Evolutionary conservation across 768 basidiomycete species (phyloP).

Genomic region (Auriscalpium orientale): DNA sequence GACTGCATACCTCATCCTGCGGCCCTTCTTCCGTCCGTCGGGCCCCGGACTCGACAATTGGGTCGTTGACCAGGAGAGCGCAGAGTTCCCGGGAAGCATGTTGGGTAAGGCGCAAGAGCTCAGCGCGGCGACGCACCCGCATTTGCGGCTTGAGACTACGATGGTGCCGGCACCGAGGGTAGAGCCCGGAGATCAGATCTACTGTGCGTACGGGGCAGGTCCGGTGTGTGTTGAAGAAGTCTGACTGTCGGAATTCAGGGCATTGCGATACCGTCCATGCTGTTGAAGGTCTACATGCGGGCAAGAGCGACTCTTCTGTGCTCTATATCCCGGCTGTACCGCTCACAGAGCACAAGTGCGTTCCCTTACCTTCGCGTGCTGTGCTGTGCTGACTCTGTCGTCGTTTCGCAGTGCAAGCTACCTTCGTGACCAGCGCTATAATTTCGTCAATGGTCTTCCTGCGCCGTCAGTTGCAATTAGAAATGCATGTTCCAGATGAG

Average conservation of each 20-base stretch:
- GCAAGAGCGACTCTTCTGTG: slow-evolving; percentile 52
- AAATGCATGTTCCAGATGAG: background rate
- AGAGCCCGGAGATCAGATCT: slow-evolving; percentile 69
- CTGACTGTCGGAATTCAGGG: slow-evolving; percentile 10
- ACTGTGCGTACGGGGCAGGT: slow-evolving; percentile 31
- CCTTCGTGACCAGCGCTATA: slow-evolving; percentile 50
- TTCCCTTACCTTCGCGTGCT: background rate
- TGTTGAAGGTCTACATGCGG: slow-evolving; percentile 44
- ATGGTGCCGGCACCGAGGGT: slow-evolving; percentile 71
- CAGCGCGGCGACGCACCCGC: slow-evolving; percentile 54
- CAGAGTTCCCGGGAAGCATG: slow-evolving; percentile 20
- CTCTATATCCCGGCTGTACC: slow-evolving; percentile 78
- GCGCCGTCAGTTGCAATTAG: slow-evolving; percentile 34
- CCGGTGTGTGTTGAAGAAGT: background rate
- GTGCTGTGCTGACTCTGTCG: background rate
- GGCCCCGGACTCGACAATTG: slow-evolving; percentile 26
- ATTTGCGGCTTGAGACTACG: slow-evolving; percentile 51
- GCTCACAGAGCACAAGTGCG: slow-evolving; percentile 42
- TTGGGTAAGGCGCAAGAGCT: slow-evolving; percentile 34
- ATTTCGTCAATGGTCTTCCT: slow-evolving; percentile 50
- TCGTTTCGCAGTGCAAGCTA: slow-evolving; percentile 38
- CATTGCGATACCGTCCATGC: slow-evolving; percentile 37
- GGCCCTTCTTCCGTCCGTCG: slow-evolving; percentile 63
- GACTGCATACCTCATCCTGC: slow-evolving; percentile 65
- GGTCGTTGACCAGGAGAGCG: slow-evolving; percentile 19